Percentiles rank a stretch among this genome's conserved stretches.
Evolutionary conservation across 441 rosid genomes (phyloP).

Genomic region (Metrosideros polymorpha): DNA sequence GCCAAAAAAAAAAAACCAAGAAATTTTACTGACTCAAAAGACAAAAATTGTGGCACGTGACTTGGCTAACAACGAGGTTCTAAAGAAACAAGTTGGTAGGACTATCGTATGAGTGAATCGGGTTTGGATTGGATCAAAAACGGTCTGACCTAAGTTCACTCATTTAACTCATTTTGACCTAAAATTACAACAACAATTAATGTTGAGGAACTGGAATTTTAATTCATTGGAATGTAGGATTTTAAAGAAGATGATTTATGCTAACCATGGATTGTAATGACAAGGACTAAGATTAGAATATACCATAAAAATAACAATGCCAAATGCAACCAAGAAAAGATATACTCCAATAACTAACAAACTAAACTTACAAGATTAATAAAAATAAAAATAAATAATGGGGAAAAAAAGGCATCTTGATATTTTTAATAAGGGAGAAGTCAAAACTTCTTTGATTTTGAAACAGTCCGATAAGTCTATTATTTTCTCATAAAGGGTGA

Average conservation of each 20-base stretch:
- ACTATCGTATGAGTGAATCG: rapidly evolving
- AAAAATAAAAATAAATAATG: background rate
- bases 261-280: background rate
- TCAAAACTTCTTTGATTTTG: background rate
- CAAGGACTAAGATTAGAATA: background rate
- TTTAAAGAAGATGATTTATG: background rate
- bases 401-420: rapidly evolving
- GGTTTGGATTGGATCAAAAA: background rate
- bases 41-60: background rate
- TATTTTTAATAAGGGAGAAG: background rate
- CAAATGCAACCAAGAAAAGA: background rate
- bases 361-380: background rate
- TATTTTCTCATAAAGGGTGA: background rate
- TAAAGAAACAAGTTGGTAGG: background rate
- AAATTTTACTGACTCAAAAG: background rate
- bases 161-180: background rate
- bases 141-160: background rate
- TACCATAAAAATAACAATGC: background rate
- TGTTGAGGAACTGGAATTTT: background rate
- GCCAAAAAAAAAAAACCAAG: background rate
- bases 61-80: background rate
- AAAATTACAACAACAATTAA: background rate
- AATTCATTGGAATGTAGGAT: background rate
- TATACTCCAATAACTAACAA: background rate
- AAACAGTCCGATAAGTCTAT: rapidly evolving